Conservation (phyloP, 805 yeast species). For the Candida silvicultrix region DNA sequence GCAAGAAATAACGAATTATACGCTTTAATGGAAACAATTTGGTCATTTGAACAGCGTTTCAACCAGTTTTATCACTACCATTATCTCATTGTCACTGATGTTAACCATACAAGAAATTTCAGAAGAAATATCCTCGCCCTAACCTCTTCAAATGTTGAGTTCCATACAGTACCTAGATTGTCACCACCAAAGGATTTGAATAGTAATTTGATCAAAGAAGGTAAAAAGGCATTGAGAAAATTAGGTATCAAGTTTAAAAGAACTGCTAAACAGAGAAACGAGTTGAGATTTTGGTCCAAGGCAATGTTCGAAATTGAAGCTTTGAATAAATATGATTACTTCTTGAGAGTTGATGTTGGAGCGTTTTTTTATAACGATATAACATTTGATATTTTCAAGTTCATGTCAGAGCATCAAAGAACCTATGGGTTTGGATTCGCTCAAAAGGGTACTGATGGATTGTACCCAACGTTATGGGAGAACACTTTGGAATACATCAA, state of each 20-base stretch:
- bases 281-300: constrained; percentile 41
- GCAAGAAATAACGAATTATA: constrained; percentile 61
- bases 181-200: constrained; percentile 53
- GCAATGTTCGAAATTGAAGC: constrained; percentile 38
- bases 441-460: constrained; percentile 56
- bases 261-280: constrained; percentile 51
- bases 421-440: constrained; percentile 64
- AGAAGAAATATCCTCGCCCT: constrained; percentile 33
- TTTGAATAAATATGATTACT: constrained; percentile 40
- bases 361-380: constrained; percentile 39
- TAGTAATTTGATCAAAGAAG: constrained; percentile 32
- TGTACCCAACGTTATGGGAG: constrained; percentile 76
- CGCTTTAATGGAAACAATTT: constrained; percentile 48
- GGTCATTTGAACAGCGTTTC: constrained; percentile 60
- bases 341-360: constrained; percentile 45
- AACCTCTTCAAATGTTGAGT: constrained; percentile 50
- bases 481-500: constrained; percentile 59
- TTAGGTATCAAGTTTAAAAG: constrained; percentile 45
- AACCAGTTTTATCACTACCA: constrained; percentile 57
- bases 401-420: constrained; percentile 46
- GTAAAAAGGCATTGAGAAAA: constrained; percentile 34
- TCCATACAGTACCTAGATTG: constrained; percentile 63
- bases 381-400: constrained; percentile 39
- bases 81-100: constrained; percentile 71
- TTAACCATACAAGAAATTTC: constrained; percentile 49